Conservation (phyloP, 148 eudicot genomes). For the Nyssa sinensis region DNA sequence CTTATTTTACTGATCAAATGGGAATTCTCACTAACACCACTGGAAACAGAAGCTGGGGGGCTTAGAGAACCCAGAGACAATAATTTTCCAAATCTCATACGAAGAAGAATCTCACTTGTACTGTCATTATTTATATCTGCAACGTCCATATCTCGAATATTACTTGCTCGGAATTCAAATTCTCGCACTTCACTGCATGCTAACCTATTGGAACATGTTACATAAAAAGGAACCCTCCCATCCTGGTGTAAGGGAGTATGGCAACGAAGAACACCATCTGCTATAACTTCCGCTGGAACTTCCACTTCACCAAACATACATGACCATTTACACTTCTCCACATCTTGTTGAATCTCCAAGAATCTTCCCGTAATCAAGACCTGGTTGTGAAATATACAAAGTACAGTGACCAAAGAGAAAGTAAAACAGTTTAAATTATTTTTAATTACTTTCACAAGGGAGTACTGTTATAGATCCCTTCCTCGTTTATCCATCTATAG, state of each 20-base stretch:
- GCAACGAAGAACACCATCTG: constrained; percentile 74
- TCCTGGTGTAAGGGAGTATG: constrained; percentile 64
- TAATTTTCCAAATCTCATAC: constrained; percentile 51
- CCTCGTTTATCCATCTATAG: neutral
- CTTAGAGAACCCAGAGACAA: constrained; percentile 39
- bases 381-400: constrained; percentile 29
- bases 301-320: constrained; percentile 98
- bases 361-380: constrained; percentile 79
- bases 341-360: constrained; percentile 59
- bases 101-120: constrained; percentile 38
- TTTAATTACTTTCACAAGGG: neutral
- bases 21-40: constrained; percentile 24
- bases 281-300: constrained; percentile 78
- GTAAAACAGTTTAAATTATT: constrained; percentile 6
- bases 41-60: constrained; percentile 19
- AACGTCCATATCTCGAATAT: constrained; percentile 35
- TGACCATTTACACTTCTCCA: constrained; percentile 64
- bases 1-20: constrained; percentile 39
- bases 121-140: constrained; percentile 31
- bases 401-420: neutral
- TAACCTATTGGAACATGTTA: constrained; percentile 90
- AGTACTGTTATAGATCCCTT: neutral
- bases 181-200: constrained; percentile 99
- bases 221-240: constrained; percentile 85
- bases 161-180: constrained; percentile 57